Evolutionary conservation across 1,284 basidiomycete species (phyloP), one percentile per base, ranked within the genome.

Genomic region (Ceratobasidium sp.): DNA sequence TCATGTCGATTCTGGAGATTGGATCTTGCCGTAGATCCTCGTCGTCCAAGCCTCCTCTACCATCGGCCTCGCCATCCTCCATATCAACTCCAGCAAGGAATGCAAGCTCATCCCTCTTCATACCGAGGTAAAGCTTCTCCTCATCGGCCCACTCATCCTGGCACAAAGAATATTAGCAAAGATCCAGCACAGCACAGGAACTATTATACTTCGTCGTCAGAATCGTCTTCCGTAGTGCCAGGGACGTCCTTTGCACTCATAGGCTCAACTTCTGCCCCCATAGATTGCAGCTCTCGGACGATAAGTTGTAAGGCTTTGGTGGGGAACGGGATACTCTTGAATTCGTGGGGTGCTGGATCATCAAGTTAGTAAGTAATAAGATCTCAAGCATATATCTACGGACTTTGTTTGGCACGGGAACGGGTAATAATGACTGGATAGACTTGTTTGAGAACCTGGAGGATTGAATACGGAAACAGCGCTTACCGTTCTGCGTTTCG

Each of bases 231-330:
- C 18, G 86, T 82, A 16, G 83, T 84, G 6, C 82, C 81, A 60
- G 91, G 90, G 41, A 91, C 85, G 30, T 90, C 89, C 73, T 86
- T 87, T 38, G 82, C 82, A 55, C 88, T 88, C 55, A 87, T 88
- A 74, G 88, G 87, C 3, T 88, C 88, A 69, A 86, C 86, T 67
- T 90, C 87, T 81, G 94, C 93, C 23, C 91, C 92, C 66, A 90
- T 90, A 14, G 90, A 89, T 81, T 93, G 92, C 23, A 97, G 87
- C 80, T 98, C 96, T 78, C 92, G 92, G 60, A 98, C 83, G 23
- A 99, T 87, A 23, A 98, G 87, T 84, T 99, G 98, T 84, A 99
- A 88, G 1, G 92, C 94, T 85, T 98, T 98, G 78, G 96, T 90
- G 0, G 93, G 93, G 90, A 99, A 97, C 0, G 94, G 88, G 59